Evolutionary conservation across 23 red algal species (phyloP), one percentile per base, ranked within the genome.

Genomic region (Pyropia haitanensis): DNA sequence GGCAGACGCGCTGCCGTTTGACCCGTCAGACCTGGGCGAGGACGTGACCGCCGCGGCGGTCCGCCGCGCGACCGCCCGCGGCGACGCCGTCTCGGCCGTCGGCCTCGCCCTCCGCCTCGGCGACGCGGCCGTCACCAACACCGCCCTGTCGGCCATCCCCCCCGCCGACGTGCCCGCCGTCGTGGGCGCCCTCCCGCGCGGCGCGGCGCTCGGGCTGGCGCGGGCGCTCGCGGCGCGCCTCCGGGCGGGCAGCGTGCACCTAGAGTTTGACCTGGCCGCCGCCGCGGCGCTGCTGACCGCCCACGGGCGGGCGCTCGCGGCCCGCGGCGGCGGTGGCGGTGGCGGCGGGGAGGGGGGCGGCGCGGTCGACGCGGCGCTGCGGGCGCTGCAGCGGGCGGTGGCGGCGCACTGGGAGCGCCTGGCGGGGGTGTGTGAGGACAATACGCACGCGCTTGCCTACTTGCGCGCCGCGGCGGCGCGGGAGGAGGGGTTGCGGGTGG

Each of bases 21-120:
- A 98, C 67, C 94, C 94, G 24, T 75, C 79, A 12, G 66, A 91
- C 44, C 73, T 98, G 60, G 79, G 79, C n/a, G 19, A 91, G 68
- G 94, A 98, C 18, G 73, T 91, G 2, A 98, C 85, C 24, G 75
- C 85, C 9, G 75, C 80, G n/a, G 83, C 69, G 14, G 86, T 78
- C 44, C 33, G 44, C 54, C 57, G 65, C 22, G 81, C 90, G 16
- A 49, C 60, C 23, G 55, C 16, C 15, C 60, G 58, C 2, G 60
- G 72, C 28, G 80, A 87, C 30, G 75, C 53, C 15, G 64, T 63
- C 18, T 64, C 63, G 14, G 90, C 75, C 33, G 71, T 95, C 9
- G 46, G 39, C 9, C 22, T 95, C n/a, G 90, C 90, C 28, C 77
- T 95, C 22, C 81, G 90, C 21, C 72, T 88, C 18, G 83, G 83